Conservation (phyloP, 768 basidiomycete genomes). For the Dentipellis fragilis region DNA sequence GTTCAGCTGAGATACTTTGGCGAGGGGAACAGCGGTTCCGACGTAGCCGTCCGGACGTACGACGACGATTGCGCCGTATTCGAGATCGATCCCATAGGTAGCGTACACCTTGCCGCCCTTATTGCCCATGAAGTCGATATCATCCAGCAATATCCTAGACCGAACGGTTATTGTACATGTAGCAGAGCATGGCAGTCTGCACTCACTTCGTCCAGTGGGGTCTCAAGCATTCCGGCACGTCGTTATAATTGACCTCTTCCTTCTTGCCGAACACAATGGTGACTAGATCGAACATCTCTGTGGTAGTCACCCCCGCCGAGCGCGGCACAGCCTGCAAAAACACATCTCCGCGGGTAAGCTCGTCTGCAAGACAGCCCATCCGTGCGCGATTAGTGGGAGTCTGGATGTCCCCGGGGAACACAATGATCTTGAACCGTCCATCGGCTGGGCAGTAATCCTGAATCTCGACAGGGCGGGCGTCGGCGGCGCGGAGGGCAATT, state of each 20-base stretch:
- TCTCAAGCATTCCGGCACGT: conserved; percentile 24
- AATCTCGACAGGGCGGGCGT: conserved; percentile 34
- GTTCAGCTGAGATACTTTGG: conserved; percentile 26
- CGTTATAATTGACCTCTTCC: conserved; percentile 20
- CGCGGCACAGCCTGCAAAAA: conserved; percentile 17
- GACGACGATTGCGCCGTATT: conserved; percentile 37
- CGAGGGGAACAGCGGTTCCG: conserved; percentile 42
- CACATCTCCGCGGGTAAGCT: conserved; percentile 14
- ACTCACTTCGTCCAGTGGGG: conserved; percentile 34
- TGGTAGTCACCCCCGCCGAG: background rate
- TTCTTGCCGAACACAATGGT: conserved; percentile 23
- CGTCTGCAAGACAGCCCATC: conserved; percentile 18
- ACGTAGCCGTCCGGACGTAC: conserved; percentile 63
- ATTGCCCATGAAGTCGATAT: conserved; percentile 31
- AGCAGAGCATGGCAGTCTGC: background rate
- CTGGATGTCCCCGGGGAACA: conserved; percentile 28
- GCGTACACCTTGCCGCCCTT: conserved; percentile 46
- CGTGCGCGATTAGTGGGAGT: conserved; percentile 14
- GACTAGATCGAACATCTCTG: conserved; percentile 21
- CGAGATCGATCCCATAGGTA: conserved; percentile 38
- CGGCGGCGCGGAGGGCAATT: conserved; percentile 34
- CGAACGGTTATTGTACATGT: background rate
- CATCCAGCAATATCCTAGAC: conserved; percentile 50
- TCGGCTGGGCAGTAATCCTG: conserved; percentile 41
- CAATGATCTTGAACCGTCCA: conserved; percentile 36